Conservation (phyloP, 2,329 filamentous ascomycete genomes). For the Elsinoe fawcettii region DNA sequence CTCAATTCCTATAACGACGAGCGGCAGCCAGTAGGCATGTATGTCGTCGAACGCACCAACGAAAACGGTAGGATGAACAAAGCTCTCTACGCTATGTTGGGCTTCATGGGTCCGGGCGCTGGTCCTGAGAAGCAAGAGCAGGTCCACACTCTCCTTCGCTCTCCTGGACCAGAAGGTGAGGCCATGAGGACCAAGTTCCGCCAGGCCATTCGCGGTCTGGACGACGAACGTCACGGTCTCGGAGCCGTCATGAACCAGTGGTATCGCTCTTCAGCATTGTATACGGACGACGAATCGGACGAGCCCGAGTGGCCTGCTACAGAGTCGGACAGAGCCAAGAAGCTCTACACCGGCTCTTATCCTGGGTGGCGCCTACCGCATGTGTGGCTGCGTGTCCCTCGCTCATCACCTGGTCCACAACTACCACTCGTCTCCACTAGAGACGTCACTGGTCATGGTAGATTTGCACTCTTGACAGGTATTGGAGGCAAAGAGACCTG, state of each 20-base stretch:
- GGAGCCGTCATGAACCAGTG: slow-evolving; percentile 54
- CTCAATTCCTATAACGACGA: slow-evolving; percentile 28
- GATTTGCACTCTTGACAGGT: slow-evolving; percentile 39
- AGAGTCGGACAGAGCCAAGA: slow-evolving; percentile 33
- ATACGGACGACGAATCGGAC: slow-evolving; percentile 36
- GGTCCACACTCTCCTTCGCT: slow-evolving; percentile 24
- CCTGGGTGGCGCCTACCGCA: slow-evolving; percentile 56
- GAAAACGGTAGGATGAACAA: slow-evolving; percentile 47
- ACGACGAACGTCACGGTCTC: slow-evolving; percentile 42
- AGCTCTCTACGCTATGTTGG: slow-evolving; percentile 21
- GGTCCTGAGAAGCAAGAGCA: not conserved
- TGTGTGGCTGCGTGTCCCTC: slow-evolving; percentile 51
- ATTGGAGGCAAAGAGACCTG: slow-evolving; percentile 48
- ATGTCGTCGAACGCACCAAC: slow-evolving; percentile 49
- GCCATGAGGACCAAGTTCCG: slow-evolving; percentile 33
- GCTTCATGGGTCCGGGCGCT: slow-evolving; percentile 24
- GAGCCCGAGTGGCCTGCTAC: slow-evolving; percentile 22
- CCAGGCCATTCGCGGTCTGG: slow-evolving; percentile 15
- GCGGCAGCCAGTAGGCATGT: slow-evolving; percentile 38
- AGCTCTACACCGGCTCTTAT: slow-evolving; percentile 45
- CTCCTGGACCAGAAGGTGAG: slow-evolving; percentile 30
- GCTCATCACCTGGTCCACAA: not conserved
- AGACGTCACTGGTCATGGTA: slow-evolving; percentile 51
- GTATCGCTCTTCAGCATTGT: slow-evolving; percentile 43
- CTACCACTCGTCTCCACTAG: slow-evolving; percentile 44